Percentiles rank a stretch among this genome's conserved stretches.
phyloP scores from a whole-genome alignment of 2,329 filamentous ascomycete genomes.

The Dichotomopilus funicola region DNA sequence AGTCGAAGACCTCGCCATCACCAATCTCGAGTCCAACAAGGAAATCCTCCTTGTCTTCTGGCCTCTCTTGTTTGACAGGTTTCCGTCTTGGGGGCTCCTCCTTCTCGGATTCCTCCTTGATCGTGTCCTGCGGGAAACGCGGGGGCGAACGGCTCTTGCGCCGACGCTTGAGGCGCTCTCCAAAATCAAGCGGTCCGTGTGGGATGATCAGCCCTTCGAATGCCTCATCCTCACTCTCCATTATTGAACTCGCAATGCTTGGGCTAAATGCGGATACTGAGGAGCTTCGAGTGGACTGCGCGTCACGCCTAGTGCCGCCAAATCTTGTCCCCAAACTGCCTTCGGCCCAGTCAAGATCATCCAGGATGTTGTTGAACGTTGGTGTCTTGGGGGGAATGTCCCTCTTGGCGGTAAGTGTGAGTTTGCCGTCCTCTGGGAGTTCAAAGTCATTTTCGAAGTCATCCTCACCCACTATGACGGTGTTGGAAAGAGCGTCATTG shows the following conservation, averaged over 20 bases:
- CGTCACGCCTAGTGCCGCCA: slow-evolving; percentile 75
- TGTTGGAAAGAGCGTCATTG: slow-evolving; percentile 26
- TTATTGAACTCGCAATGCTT: slow-evolving; percentile 85
- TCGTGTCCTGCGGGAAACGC: slow-evolving; percentile 36
- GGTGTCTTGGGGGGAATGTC: slow-evolving; percentile 61
- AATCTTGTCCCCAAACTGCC: slow-evolving; percentile 87
- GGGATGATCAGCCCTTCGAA: slow-evolving; percentile 86
- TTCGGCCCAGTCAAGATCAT: slow-evolving; percentile 91
- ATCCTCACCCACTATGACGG: slow-evolving; percentile 40
- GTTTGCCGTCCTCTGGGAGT: slow-evolving; percentile 58
- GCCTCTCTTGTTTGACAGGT: slow-evolving; percentile 22
- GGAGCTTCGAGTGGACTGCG: slow-evolving; percentile 74
- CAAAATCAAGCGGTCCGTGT: slow-evolving; percentile 74
- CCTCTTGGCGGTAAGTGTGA: slow-evolving; percentile 56
- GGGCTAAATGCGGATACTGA: slow-evolving; percentile 86
- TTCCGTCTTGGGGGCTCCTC: slow-evolving; percentile 30
- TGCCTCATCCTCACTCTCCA: slow-evolving; percentile 91
- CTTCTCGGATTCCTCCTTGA: slow-evolving; percentile 19
- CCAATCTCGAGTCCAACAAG: slow-evolving; percentile 82
- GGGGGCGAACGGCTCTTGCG: slow-evolving; percentile 55
- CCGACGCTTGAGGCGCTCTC: slow-evolving; percentile 67
- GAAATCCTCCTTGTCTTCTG: slow-evolving; percentile 64
- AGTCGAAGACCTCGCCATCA: slow-evolving; percentile 73
- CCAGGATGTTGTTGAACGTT: slow-evolving; percentile 47
- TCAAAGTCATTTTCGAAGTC: slow-evolving; percentile 70